Conservation (phyloP, 2,329 filamentous ascomycete species). For the Penicillium crustosum region DNA sequence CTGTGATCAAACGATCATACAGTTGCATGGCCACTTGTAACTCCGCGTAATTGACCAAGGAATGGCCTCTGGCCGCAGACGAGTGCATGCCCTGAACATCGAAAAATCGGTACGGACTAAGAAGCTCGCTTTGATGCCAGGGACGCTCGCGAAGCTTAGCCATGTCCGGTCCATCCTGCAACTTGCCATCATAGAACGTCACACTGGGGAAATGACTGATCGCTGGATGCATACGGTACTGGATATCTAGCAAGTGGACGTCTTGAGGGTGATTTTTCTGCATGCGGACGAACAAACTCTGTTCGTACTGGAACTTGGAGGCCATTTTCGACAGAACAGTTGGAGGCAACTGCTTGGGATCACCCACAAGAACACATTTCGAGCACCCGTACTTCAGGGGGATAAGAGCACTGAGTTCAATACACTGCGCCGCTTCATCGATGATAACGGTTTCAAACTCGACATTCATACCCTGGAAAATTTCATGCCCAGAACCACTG, state of each 20-base stretch:
- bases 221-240: constrained; percentile 98
- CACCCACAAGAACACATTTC: constrained; percentile 95
- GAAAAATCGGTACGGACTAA: constrained; percentile 95
- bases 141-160: constrained; percentile 69
- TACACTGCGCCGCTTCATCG: constrained; percentile 96
- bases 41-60: constrained; percentile 84
- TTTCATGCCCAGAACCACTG: constrained; percentile 93
- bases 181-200: constrained; percentile 86
- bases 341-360: constrained; percentile 94
- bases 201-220: constrained; percentile 88
- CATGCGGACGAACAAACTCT: constrained; percentile 98
- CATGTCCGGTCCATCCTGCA: constrained; percentile 86
- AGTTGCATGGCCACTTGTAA: constrained; percentile 82
- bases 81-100: constrained; percentile 88
- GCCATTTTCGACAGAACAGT: constrained; percentile 94
- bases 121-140: constrained; percentile 79
- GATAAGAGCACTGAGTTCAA: constrained; percentile 93
- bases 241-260: constrained; percentile 91
- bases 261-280: constrained; percentile 85
- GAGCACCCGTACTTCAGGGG: constrained; percentile 95
- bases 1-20: constrained; percentile 73
- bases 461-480: constrained; percentile 90
- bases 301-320: constrained; percentile 89
- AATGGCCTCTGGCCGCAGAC: constrained; percentile 78
- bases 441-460: constrained; percentile 99